Evolutionary conservation across 73 alveolate genomes (phyloP).

Genomic region (Stentor coeruleus): DNA sequence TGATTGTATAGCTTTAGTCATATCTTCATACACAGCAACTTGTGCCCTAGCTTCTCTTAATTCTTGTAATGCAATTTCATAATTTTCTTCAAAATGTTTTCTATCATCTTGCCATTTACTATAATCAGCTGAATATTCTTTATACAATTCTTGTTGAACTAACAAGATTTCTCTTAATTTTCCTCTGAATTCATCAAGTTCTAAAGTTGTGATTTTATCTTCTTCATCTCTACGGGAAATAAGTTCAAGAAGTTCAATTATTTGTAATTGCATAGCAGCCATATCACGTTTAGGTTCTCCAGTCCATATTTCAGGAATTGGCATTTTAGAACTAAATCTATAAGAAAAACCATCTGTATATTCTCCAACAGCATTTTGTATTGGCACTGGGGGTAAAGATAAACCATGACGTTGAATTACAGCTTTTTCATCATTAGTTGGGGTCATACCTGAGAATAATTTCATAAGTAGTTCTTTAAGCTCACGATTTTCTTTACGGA

Average conservation of each 20-base stretch:
- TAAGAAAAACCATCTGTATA: conserved; percentile 56
- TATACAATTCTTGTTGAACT: conserved; percentile 69
- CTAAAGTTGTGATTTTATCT: conserved; percentile 31
- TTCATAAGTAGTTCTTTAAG: conserved; percentile 20
- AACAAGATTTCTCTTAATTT: conserved; percentile 49
- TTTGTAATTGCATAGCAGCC: conserved; percentile 58
- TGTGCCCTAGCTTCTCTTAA: conserved; percentile 37
- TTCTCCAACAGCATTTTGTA: conserved; percentile 36
- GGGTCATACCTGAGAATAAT: conserved; percentile 12
- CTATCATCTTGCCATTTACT: conserved; percentile 40
- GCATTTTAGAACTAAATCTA: conserved; percentile 53
- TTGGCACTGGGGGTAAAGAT: conserved; percentile 24
- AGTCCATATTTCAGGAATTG: conserved; percentile 51
- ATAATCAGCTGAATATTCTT: conserved; percentile 49
- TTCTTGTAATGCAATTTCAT: conserved; percentile 34
- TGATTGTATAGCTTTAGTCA: conserved; percentile 30
- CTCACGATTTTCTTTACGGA: conserved; percentile 11
- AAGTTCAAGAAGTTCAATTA: conserved; percentile 54
- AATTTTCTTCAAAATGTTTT: conserved; percentile 23
- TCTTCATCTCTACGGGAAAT: conserved; percentile 58
- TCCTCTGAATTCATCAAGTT: conserved; percentile 44
- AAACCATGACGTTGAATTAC: background rate
- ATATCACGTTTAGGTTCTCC: conserved; percentile 49
- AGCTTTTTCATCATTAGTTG: conserved; percentile 2
- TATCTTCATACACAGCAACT: conserved; percentile 18